Base-by-base conservation (phyloP, 1,284 basidiomycete genomes). In the Vanrija sp. region DNA sequence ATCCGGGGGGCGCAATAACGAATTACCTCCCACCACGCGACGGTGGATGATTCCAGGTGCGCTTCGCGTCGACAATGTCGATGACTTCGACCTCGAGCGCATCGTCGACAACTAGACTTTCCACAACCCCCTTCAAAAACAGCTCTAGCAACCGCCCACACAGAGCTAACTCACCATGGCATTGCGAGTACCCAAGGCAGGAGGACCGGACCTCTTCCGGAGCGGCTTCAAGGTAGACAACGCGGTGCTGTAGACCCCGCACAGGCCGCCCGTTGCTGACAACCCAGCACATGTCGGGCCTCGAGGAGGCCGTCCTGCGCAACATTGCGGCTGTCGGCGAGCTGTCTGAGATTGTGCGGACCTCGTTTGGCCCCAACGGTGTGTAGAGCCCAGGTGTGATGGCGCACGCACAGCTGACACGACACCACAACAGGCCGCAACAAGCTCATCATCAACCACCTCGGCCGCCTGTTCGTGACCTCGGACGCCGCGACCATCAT, bases 401-500 rank as follows among this genome's bases (percentile, higher is more conserved):
- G 29, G 12, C 8, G 4, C 38, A 12, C 8, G 4, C 38, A 12
- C 15, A 18, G 34, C 49, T 55, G 25, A 55, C 53, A 28, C 51
- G 47, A 49, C 66, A 10, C 7, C 28, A 28, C 21, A 23, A 23
- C 21, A 88, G 93, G 93, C 43, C 84, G 93, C 55, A 97, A 96
- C 78, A 97, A 96, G 77, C 86, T 97, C 58, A 80, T 97, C 69
- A 93, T 97, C 79, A 97, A 97, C 77, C 96, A 98, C 78, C 82
- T 99, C 44, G 93, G 93, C 55, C 84, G 86, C 71, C 82, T 98
- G 47, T 98, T 98, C 77, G 94, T 98, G 57, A 99, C 96, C 28
- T 96, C 91, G 48, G 96, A 99, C 83, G 95, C 96, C 8, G 96
- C 96, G 10, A 98, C 96, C 55, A 98, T 99, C 78, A 94, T 98